Base-by-base conservation (phyloP, 805 yeast species). In the Monosporozyma unispora region DNA sequence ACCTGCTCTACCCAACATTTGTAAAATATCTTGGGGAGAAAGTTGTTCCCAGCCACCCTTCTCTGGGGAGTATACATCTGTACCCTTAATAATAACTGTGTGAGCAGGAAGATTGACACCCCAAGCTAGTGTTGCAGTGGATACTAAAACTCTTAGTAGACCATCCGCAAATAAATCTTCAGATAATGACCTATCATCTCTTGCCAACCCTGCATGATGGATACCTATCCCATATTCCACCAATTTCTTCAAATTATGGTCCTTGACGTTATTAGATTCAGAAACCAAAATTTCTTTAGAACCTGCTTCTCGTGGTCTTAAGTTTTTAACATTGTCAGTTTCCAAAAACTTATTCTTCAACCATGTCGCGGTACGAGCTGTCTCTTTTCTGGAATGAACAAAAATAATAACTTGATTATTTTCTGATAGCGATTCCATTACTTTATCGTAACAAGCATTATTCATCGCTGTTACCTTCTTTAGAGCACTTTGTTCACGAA, bases 1-100 rank as follows among this genome's bases (percentile, higher is more conserved):
- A 57, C 98, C 98, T 18, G 98, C 98, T 71, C 98, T 80, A 35
- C 98, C 98, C n/a, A 91, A 73, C 98, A 91, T 91, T 68, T 91
- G 99, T 9, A 91, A 66, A 37, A 91, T 84, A 68, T 93, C 98
- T 59, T 91, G 99, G 0, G 97, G 95, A 0, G 96, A 83, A n/a
- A 91, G 70, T 60, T 87, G 93, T 2, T 80, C 80, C 97, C 98
- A 91, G 6, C 78, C 69, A 48, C 97, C 96, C 53, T 78, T 79
- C 54, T 85, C 93, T 0, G 99, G 97, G 4, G 93, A 84, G 59
- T 95, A 93, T 0, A 89, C 82, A 59, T 87, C 95, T 0, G 99
- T 91, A 0, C 98, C 98, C 60, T 87, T 87, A 53, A 89, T 86
- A 25, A 89, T 82, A 28, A 89, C 97, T 0, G 96, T 87, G 60